Evolutionary conservation across 2,329 filamentous ascomycete species (phyloP).

Genomic region (Sporothrix luriei): DNA sequence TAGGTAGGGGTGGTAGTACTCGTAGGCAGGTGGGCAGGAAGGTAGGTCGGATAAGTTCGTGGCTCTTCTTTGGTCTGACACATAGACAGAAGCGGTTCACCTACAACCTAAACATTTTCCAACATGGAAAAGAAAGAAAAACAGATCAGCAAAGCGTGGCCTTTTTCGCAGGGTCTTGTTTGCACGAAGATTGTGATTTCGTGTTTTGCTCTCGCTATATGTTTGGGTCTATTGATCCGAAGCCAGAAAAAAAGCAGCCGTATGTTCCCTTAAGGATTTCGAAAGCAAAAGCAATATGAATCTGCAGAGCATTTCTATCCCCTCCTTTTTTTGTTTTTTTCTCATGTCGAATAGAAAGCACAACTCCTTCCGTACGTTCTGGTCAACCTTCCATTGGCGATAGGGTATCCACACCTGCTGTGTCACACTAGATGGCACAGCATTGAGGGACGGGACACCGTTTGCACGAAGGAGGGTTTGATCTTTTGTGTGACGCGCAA

Average conservation of each 20-base stretch:
- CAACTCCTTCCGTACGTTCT: constrained; percentile 11
- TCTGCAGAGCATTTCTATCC: constrained; percentile 28
- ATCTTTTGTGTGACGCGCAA: constrained; percentile 15
- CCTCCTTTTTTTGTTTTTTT: constrained; percentile 23
- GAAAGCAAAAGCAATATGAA: constrained; percentile 27
- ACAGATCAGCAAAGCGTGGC: constrained; percentile 40
- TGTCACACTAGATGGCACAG: constrained; percentile 27
- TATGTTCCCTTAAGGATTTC: constrained; percentile 16
- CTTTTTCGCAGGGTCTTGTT: constrained; percentile 20
- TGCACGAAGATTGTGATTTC: constrained; percentile 24
- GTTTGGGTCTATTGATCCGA: constrained; percentile 34
- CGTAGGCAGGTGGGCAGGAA: neutral
- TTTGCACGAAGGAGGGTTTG: constrained; percentile 10
- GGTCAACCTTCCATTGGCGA: constrained; percentile 14
- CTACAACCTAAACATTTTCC: constrained; percentile 41
- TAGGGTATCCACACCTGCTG: constrained; percentile 8
- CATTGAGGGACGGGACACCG: neutral
- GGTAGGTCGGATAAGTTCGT: constrained; percentile 4
- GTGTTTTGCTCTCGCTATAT: constrained; percentile 32
- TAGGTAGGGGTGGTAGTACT: neutral
- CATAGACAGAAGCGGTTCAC: constrained; percentile 25
- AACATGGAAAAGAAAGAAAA: constrained; percentile 33
- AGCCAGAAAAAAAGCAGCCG: constrained; percentile 25
- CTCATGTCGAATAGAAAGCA: constrained; percentile 22
- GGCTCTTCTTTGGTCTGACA: constrained; percentile 22